Evolutionary conservation across 106 monocot species (phyloP).

Genomic region (Apostasia shenzhenica): DNA sequence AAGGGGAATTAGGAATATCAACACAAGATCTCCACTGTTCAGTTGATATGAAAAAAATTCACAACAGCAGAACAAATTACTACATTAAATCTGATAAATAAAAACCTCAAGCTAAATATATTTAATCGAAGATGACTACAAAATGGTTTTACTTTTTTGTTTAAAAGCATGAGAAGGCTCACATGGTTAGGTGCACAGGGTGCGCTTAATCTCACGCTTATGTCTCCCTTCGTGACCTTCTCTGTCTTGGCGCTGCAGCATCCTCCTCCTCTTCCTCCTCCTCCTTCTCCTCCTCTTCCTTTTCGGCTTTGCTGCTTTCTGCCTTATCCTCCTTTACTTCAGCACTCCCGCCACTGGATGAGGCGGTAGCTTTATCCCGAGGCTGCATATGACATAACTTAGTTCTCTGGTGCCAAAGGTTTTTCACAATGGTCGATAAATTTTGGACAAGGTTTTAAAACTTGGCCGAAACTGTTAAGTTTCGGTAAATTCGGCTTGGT

Average conservation of each 20-base stretch:
- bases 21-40: too few relatives aligned
- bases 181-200: too few relatives aligned
- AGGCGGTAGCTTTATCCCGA: background rate
- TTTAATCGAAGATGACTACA: too few relatives aligned
- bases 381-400: background rate
- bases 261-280: slow-evolving; percentile 33
- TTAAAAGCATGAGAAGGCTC: too few relatives aligned
- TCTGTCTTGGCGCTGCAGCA: slow-evolving; percentile 27
- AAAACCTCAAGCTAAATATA: too few relatives aligned
- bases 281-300: slow-evolving; percentile 32
- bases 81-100: too few relatives aligned
- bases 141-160: too few relatives aligned
- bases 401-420: background rate
- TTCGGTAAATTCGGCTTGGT: background rate
- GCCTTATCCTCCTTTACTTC: slow-evolving; percentile 14
- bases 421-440: background rate
- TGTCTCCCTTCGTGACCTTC: slow-evolving; percentile 62
- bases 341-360: slow-evolving; percentile 1
- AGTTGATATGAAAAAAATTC: too few relatives aligned
- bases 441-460: background rate
- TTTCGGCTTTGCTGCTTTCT: slow-evolving; percentile 22
- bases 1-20: too few relatives aligned
- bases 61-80: too few relatives aligned
- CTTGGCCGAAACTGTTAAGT: background rate
- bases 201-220: background rate